A percentile compares a stretch with the other conserved stretches of the same genome.
Conservation (phyloP, 2,329 filamentous ascomycete species). For the Diaporthe australafricana region DNA sequence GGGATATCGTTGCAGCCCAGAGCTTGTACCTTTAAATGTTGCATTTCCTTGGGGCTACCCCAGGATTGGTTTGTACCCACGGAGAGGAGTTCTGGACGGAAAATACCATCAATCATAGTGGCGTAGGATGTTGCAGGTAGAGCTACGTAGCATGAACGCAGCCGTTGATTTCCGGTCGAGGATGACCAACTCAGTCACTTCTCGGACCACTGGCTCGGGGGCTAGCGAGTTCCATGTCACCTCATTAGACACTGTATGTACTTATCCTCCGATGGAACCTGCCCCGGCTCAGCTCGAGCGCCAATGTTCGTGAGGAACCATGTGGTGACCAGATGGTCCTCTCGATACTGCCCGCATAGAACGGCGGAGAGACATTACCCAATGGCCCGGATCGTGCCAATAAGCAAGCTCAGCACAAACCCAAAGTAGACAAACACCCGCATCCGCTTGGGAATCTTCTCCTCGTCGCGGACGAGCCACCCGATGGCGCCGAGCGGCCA, state of each 20-base stretch:
- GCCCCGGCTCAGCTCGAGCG: background rate
- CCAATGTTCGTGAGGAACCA: background rate
- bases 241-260: background rate
- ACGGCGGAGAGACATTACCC: background rate
- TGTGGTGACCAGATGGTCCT: background rate
- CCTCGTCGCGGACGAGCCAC: constrained; percentile 88
- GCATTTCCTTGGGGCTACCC: background rate
- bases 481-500: constrained; percentile 89
- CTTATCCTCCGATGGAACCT: background rate
- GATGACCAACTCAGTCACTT: background rate
- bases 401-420: constrained; percentile 80
- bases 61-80: background rate
- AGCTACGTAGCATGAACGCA: constrained; percentile 5
- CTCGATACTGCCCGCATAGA: constrained; percentile 38
- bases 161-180: background rate
- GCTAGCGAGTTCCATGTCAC: background rate
- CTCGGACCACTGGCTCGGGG: background rate
- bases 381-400: constrained; percentile 73
- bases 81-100: constrained; percentile 26
- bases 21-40: constrained; percentile 80
- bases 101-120: constrained; percentile 34
- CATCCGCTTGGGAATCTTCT: constrained; percentile 86
- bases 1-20: constrained; percentile 95
- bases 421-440: constrained; percentile 90
- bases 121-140: constrained; percentile 22